These are phyloP conservation scores for Russula compacta DNA, from an alignment of 768 basidiomycete genomes.

Conservation along the genomic window DNA sequence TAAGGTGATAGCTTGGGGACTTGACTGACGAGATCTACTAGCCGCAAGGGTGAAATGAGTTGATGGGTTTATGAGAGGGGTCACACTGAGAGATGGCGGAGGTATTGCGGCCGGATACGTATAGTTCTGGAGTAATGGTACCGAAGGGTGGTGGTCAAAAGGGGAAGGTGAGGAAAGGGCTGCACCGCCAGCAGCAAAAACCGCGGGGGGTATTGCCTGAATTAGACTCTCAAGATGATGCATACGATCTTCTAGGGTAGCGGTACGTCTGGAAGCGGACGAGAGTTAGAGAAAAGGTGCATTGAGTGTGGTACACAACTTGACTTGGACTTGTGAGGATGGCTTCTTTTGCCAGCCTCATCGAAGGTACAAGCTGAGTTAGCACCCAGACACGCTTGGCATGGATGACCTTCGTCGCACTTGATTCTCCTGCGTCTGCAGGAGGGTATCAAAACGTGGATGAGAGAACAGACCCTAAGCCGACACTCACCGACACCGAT, in stretches of 20 bases:
- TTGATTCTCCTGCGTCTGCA: slow-evolving; percentile 72
- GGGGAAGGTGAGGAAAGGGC: slow-evolving; percentile 28
- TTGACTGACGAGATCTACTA: slow-evolving; percentile 37
- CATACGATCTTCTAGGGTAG: slow-evolving; percentile 83
- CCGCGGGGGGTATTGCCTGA: slow-evolving; percentile 73
- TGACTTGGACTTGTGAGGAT: slow-evolving; percentile 84
- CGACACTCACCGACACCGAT: slow-evolving; percentile 72
- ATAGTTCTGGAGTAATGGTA: slow-evolving; percentile 34
- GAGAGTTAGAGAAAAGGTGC: not conserved
- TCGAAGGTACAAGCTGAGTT: slow-evolving; percentile 80
- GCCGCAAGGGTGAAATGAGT: slow-evolving; percentile 53
- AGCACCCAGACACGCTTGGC: slow-evolving; percentile 78
- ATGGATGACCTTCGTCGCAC: slow-evolving; percentile 84
- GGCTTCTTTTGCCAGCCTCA: slow-evolving; percentile 76
- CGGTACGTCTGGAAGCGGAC: slow-evolving; percentile 47
- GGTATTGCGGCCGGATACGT: slow-evolving; percentile 50
- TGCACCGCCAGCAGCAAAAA: slow-evolving; percentile 55
- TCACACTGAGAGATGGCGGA: slow-evolving; percentile 69
- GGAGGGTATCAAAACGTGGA: slow-evolving; percentile 6
- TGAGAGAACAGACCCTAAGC: not conserved
- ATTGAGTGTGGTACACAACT: slow-evolving; percentile 23
- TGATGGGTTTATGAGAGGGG: slow-evolving; percentile 74
- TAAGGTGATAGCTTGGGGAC: slow-evolving; percentile 36
- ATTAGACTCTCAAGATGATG: slow-evolving; percentile 80
- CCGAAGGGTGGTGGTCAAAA: slow-evolving; percentile 27